Evolutionary conservation across 495 filamentous ascomycete genomes (phyloP), one percentile per base, ranked within the genome.

Genomic region (Neurospora discreta): DNA sequence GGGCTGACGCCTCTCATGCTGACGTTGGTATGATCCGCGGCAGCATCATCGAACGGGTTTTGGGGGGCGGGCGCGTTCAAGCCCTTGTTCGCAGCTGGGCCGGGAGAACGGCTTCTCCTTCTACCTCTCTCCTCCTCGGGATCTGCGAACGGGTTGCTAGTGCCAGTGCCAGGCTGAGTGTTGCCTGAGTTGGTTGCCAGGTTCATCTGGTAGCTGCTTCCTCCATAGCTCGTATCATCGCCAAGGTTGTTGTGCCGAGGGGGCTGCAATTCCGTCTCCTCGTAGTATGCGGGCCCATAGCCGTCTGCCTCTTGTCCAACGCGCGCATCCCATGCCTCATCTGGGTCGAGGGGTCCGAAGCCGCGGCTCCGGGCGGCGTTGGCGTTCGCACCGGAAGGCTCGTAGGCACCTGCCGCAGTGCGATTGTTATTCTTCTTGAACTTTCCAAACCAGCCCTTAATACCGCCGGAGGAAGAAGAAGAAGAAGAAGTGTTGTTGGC

Each of bases 251-350:
- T 39, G 67, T 44, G 68, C 10, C 75, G 75, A 39, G 74, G 75
- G 58, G 77, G 80, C 41, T 83, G 70, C 9, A 87, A 77, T 78
- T 92, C 90, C 75, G 89, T 86, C 81, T 91, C 90, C 73, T 92
- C 85, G 72, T 90, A 88, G 74, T 89, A 88, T 30, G 76, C 78
- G 0, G 80, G 79, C 8, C 83, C 86, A 76, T 88, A 87, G 2
- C 74, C 80, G 75, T 88, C 86, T 16, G 85, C 87, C 76, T 90
- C 89, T 69, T 77, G 85, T 81, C 42, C 88, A 5, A 93, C 90
- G 41, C 88, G 77, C 68, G 89, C 74, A 81, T 92, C 90, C 90
- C 90, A 93, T 33, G 90, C 89, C 72, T 90, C 89, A 78, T 93
- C 90, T 0, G 89, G 90, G 76, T 93, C 90, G 38, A 91, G 81